A percentile compares a stretch with the other conserved stretches of the same genome.
phyloP scores from a whole-genome alignment of 2,329 filamentous ascomycete genomes.

The Daldinia sp. region DNA sequence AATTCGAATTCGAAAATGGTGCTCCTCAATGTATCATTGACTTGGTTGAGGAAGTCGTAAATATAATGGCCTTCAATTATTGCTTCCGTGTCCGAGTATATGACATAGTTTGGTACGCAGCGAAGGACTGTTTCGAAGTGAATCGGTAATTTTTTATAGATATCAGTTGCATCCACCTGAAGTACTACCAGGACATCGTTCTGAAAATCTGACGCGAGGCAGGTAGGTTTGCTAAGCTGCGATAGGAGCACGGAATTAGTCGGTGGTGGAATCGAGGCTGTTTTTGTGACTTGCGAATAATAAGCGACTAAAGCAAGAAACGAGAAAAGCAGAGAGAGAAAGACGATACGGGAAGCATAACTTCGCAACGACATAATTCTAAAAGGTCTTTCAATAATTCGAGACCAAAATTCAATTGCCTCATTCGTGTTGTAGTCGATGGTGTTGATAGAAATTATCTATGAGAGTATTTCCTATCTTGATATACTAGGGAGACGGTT shows the following conservation, averaged over 20 bases:
- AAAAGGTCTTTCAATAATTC: background rate
- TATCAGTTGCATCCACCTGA: background rate
- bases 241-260: background rate
- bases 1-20: background rate
- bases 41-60: background rate
- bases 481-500: background rate
- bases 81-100: slow-evolving; percentile 42
- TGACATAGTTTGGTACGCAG: slow-evolving; percentile 42
- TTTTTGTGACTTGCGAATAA: background rate
- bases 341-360: background rate
- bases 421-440: background rate
- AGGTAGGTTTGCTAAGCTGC: background rate
- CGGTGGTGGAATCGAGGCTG: background rate
- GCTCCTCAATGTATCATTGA: background rate
- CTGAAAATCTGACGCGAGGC: background rate
- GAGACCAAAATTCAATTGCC: too few species aligned
- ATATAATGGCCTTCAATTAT: background rate
- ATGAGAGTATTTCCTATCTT: background rate
- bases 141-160: slow-evolving; percentile 21
- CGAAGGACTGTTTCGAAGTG: slow-evolving; percentile 44
- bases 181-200: background rate
- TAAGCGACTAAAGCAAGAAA: background rate
- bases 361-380: background rate
- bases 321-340: background rate
- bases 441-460: background rate